Percentiles rank a stretch among this genome's conserved stretches.
These are phyloP conservation scores for Aquilaria yunnanensis DNA, from an alignment of 345 rosid species.

Conservation along the genomic window DNA sequence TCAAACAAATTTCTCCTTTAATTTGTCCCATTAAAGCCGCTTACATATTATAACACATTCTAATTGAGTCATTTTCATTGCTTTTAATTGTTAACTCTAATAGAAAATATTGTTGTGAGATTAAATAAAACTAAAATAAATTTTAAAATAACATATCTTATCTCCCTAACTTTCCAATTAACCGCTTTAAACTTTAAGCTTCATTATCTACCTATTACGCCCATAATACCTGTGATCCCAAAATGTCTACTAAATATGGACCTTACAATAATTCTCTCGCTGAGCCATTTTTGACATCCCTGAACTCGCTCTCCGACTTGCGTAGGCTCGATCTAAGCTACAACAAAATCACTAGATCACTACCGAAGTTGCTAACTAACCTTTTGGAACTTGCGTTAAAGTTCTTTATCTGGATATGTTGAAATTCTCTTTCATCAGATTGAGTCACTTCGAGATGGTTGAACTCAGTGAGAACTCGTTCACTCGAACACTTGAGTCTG, in stretches of 20 bases:
- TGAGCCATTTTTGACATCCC: constrained; percentile 43
- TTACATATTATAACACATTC: too few species aligned
- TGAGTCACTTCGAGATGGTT: constrained; percentile 57
- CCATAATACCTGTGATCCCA: constrained; percentile 7
- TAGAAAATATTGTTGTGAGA: too few species aligned
- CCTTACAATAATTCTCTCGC: constrained; percentile 55
- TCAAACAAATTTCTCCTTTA: too few species aligned
- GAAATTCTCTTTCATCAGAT: constrained; percentile 44
- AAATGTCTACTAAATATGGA: constrained; percentile 46
- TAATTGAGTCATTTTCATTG: too few species aligned
- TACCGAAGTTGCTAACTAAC: constrained; percentile 55
- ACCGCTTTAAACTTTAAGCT: too few species aligned
- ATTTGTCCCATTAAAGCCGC: too few species aligned
- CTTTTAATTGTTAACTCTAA: too few species aligned
- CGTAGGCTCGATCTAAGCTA: constrained; percentile 68
- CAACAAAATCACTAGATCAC: constrained; percentile 57
- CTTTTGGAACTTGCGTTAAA: constrained; percentile 59
- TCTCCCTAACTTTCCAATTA: too few species aligned
- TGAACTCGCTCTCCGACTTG: constrained; percentile 31
- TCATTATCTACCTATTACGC: too few species aligned
- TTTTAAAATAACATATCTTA: too few species aligned
- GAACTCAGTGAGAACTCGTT: constrained; percentile 83
- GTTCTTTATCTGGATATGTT: constrained; percentile 53
- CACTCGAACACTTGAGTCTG: constrained; percentile 45
- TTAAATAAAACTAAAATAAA: too few species aligned